These are phyloP conservation scores for Penstemon eatonii DNA, from an alignment of 257 asterid genomes.

Conservation along the genomic window DNA sequence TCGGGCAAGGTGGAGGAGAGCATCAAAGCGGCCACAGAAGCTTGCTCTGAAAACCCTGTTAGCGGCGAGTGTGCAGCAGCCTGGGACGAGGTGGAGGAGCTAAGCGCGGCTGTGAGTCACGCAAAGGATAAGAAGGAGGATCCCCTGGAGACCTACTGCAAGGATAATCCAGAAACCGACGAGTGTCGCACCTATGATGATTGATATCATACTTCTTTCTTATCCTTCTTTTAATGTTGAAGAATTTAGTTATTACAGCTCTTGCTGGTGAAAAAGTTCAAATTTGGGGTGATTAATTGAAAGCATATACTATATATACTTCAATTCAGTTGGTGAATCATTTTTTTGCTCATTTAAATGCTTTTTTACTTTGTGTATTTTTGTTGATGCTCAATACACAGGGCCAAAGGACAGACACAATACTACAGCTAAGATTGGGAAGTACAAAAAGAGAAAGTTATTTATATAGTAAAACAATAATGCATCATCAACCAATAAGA, in stretches of 20 bases:
- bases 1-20: constrained; percentile 85
- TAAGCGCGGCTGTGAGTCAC: constrained; percentile 93
- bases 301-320: not conserved
- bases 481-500: no score
- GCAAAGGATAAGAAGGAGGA: constrained; percentile 77
- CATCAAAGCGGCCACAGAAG: constrained; percentile 72
- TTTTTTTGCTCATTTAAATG: not conserved
- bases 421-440: no score
- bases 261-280: not conserved
- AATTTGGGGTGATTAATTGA: not conserved
- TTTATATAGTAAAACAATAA: no score
- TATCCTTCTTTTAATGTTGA: not conserved
- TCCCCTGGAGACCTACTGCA: constrained; percentile 76
- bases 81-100: constrained; percentile 99
- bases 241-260: constrained; percentile 6
- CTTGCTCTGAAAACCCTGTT: constrained; percentile 60
- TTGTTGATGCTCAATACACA: no score
- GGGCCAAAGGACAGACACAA: no score
- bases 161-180: constrained; percentile 89
- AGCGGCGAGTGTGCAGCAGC: constrained; percentile 97
- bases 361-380: no score
- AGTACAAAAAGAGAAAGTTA: no score
- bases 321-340: not conserved
- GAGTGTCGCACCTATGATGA: constrained; percentile 93
- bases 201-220: constrained; percentile 28